Conservation (phyloP, 345 rosid species). For the Viola odorata region DNA sequence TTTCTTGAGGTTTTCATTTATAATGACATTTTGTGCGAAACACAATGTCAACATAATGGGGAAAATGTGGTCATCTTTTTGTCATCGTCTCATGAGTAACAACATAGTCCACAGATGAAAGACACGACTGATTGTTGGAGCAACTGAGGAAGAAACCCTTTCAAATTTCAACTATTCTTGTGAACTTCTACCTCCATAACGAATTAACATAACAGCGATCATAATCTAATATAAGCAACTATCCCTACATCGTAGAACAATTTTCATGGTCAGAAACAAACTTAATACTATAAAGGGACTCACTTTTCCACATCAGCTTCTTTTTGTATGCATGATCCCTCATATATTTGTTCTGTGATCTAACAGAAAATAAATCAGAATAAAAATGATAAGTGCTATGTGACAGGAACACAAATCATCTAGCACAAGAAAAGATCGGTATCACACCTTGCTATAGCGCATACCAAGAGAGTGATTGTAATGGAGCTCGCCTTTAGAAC, state of each 20-base stretch:
- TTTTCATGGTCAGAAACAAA: no score
- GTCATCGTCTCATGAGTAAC: slow-evolving; percentile 15
- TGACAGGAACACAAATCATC: not conserved
- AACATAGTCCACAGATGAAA: not conserved
- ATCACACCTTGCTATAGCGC: slow-evolving; percentile 79
- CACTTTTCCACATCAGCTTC: slow-evolving; percentile 69
- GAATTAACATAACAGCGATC: no score
- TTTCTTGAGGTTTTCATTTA: not conserved
- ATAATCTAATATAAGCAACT: no score
- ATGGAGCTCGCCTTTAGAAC: slow-evolving; percentile 80
- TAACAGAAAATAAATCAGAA: slow-evolving; percentile 14
- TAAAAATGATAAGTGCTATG: not conserved
- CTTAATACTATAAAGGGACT: slow-evolving; percentile 23
- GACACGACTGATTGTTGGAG: not conserved
- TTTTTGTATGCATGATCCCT: slow-evolving; percentile 84
- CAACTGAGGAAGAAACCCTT: not conserved
- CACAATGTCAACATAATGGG: slow-evolving; percentile 9
- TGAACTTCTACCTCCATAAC: no score
- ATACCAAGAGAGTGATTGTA: slow-evolving; percentile 86
- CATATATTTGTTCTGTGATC: slow-evolving; percentile 87
- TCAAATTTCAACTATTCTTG: not conserved
- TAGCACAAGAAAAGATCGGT: not conserved
- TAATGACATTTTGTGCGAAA: not conserved
- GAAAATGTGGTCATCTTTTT: slow-evolving; percentile 28
- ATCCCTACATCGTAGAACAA: no score